Percentiles rank a stretch among this genome's conserved stretches.
phyloP scores from a whole-genome alignment of 257 asterid genomes.

The Penstemon barbatus region DNA sequence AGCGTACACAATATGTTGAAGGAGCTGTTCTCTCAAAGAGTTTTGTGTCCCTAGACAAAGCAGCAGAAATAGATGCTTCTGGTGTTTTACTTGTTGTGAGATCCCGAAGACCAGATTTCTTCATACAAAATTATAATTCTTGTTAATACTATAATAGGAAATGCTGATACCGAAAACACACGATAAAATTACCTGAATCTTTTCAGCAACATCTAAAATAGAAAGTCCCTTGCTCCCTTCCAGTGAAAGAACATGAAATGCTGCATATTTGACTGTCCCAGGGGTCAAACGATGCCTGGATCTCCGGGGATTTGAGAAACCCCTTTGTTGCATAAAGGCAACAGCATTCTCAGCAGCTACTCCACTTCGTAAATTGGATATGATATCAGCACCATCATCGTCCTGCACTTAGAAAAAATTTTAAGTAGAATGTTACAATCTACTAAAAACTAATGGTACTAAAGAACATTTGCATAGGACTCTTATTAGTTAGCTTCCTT shows the following conservation, averaged over 20 bases:
- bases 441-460: not conserved
- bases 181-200: constrained; percentile 70
- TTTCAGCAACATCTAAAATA: constrained; percentile 79
- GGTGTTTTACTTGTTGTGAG: constrained; percentile 94
- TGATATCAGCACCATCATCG: constrained; percentile 52
- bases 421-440: not conserved
- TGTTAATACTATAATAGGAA: constrained; percentile 28
- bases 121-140: constrained; percentile 22
- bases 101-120: constrained; percentile 96
- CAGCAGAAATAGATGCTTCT: constrained; percentile 96
- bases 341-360: constrained; percentile 85
- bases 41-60: constrained; percentile 84
- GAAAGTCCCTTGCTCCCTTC: constrained; percentile 87
- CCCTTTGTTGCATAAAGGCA: constrained; percentile 84
- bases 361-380: constrained; percentile 81
- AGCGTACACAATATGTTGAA: constrained; percentile 83
- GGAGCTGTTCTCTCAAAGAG: constrained; percentile 97
- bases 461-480: not conserved
- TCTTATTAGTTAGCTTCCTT: not conserved
- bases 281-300: constrained; percentile 96
- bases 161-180: constrained; percentile 13
- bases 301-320: constrained; percentile 67
- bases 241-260: constrained; percentile 83
- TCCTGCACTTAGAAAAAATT: constrained; percentile 46
- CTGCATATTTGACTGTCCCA: constrained; percentile 91